Base-by-base conservation (phyloP, 208 protist genomes). In the Pavlovales sp. region DNA sequence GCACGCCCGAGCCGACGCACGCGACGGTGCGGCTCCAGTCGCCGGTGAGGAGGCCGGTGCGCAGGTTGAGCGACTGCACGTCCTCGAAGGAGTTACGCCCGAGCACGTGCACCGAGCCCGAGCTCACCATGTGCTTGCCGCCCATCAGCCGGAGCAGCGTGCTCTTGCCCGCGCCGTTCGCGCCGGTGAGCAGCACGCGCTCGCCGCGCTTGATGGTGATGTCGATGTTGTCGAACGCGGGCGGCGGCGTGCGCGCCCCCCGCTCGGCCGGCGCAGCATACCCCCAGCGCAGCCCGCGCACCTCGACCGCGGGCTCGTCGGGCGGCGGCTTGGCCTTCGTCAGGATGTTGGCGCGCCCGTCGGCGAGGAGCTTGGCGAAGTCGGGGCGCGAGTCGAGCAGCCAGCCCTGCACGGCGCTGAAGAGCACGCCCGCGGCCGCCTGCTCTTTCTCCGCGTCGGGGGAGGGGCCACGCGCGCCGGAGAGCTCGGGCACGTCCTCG, bases 51-150 rank as follows among this genome's bases (percentile, higher is more conserved):
- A 87, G 32, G 28, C 67, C 76, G 83, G 57, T 32, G 28, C 39
- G 10, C 30, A 67, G 78, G 83, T 87, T 87, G 32, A 87, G 83
- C 57, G 57, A n/a, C 41, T 78, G 84, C 10, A 94, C 96, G 83
- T 96, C 95, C n/a, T 96, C 88, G 90, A 96, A 97, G 18, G 95
- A 93, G 79, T 96, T 91, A 30, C 87, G 42, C 20, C 91, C 92
- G 0, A 96, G 79, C 44, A 96, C 94, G 71, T 96, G 39, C 5
- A 90, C 46, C 22, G 11, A 41, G 32, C 67, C 75, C 30, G 34
- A 2, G 18, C 71, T 11, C 5, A 83, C 38, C 66, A 80, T 78
- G 67, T 88, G 46, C 89, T 84, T 89, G 34, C 89, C 89, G 36
- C 89, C 89, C 26, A 91, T 32, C 22, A 82, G 36, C 41, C 79